phyloP scores from a whole-genome alignment of 495 filamentous ascomycete species.

The Hypoxylon crocopeplum region DNA sequence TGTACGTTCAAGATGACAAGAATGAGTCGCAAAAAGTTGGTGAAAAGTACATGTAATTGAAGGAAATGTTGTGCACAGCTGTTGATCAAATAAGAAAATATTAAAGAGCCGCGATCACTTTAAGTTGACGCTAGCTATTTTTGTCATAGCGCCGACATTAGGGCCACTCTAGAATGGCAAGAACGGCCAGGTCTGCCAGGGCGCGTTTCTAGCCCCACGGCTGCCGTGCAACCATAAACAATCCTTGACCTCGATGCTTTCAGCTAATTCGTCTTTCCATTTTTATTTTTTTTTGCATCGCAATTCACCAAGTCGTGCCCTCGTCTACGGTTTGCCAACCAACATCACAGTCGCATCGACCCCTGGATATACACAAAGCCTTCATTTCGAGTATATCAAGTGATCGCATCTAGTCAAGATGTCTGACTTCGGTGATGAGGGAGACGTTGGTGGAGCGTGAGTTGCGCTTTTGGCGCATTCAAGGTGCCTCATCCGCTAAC shows the following conservation, averaged over 20 bases:
- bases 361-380: conserved; percentile 8
- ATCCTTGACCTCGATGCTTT: conserved; percentile 36
- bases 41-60: neutral
- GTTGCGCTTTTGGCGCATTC: conserved; percentile 30
- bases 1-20: neutral
- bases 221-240: conserved; percentile 8
- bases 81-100: conserved; percentile 7
- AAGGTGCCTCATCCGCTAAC: conserved; percentile 13
- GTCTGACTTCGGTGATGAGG: conserved; percentile 85
- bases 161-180: too few species aligned
- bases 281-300: conserved; percentile 26
- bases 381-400: conserved; percentile 4
- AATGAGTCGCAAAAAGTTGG: too few species aligned
- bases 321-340: conserved; percentile 12
- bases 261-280: conserved; percentile 17
- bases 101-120: too few species aligned
- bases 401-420: conserved; percentile 55
- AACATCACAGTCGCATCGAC: conserved; percentile 5
- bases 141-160: too few species aligned
- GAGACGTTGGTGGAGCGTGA: conserved; percentile 63
- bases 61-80: conserved; percentile 12
- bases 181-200: too few species aligned
- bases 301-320: conserved; percentile 15
- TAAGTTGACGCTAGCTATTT: neutral
- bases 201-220: conserved; percentile 9